phyloP scores from a whole-genome alignment of 768 basidiomycete genomes.

The Ramaria rubella region DNA sequence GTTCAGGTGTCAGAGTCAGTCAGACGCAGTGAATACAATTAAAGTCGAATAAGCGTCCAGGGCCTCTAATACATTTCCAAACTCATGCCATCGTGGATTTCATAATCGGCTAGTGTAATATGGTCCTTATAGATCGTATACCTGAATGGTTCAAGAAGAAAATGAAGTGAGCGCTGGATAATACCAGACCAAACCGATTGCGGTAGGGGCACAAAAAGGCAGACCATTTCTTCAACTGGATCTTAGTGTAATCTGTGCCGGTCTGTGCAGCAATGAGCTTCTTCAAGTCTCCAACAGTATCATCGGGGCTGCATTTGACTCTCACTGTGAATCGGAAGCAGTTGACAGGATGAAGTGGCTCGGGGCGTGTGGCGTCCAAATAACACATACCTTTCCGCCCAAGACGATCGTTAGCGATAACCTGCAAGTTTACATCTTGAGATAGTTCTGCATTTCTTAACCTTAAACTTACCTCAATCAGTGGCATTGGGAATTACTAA shows the following conservation, averaged over 20 bases:
- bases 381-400: conserved; percentile 74
- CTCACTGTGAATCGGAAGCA: conserved; percentile 49
- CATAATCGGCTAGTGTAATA: conserved; percentile 86
- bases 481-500: conserved; percentile 33
- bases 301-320: conserved; percentile 91
- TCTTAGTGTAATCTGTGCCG: conserved; percentile 80
- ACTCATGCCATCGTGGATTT: conserved; percentile 90
- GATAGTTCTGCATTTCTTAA: no score
- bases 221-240: conserved; percentile 95
- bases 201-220: conserved; percentile 17
- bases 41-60: neutral
- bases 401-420: conserved; percentile 93
- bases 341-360: neutral
- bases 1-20: no score
- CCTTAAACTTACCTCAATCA: conserved; percentile 43
- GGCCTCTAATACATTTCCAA: conserved; percentile 74
- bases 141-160: conserved; percentile 53
- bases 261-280: conserved; percentile 95
- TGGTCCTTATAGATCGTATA: conserved; percentile 96
- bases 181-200: neutral
- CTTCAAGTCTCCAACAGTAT: conserved; percentile 97
- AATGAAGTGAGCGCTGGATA: neutral
- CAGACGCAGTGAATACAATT: no score
- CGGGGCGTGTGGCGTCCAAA: neutral
- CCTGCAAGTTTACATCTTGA: conserved; percentile 47